Conservation (phyloP, 2,329 filamentous ascomycete genomes). For the Arachnopeziza araneosa region DNA sequence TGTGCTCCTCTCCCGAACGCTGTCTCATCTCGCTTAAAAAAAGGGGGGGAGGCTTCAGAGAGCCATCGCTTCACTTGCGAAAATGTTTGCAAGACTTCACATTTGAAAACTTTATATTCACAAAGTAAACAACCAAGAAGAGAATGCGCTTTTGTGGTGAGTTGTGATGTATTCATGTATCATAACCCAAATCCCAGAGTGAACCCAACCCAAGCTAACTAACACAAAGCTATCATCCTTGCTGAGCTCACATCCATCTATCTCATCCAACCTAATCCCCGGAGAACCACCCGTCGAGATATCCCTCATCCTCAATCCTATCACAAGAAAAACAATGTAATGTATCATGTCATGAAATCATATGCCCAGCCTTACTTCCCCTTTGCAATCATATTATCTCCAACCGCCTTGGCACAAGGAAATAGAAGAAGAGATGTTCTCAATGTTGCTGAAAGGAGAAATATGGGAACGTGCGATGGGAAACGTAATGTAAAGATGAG, state of each 20-base stretch:
- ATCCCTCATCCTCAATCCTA: neutral
- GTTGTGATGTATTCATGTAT: neutral
- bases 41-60: no score
- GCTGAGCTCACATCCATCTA: neutral
- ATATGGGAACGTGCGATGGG: neutral
- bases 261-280: neutral
- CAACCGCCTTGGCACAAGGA: neutral
- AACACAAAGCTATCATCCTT: neutral
- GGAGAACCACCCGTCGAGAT: neutral
- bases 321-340: neutral
- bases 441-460: neutral
- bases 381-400: neutral
- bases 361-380: neutral
- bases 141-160: neutral
- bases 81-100: no score
- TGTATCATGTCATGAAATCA: neutral
- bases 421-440: neutral
- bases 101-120: no score
- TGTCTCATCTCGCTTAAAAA: no score
- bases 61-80: no score
- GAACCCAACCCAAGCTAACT: neutral
- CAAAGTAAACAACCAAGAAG: no score
- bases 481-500: slow-evolving; percentile 1
- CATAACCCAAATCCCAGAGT: neutral
- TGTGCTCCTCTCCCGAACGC: no score